Evolutionary conservation across 2,329 filamentous ascomycete genomes (phyloP), one percentile per base, ranked within the genome.

Genomic region (Claviceps sp.): DNA sequence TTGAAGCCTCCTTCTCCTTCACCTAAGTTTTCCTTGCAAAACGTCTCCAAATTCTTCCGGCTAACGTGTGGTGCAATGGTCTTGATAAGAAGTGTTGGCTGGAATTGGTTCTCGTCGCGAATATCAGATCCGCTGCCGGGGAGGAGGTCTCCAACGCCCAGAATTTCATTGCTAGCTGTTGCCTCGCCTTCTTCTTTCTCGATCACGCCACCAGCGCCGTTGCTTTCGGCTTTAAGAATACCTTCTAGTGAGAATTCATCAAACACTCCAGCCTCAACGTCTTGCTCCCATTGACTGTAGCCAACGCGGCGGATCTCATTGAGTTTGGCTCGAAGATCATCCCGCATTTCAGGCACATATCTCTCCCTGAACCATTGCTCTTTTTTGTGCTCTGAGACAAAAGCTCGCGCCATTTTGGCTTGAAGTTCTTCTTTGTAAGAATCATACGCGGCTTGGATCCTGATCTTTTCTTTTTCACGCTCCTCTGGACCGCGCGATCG

Each of bases 301-400:
- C 82, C 80, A 14, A 79, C 81, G 42, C 84, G 81, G 47, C 94
- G 85, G 63, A 87, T 89, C 47, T 89, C 85, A 66, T 85, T 85
- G 50, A 97, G 72, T 61, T 88, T 85, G 54, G 74, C 72, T 52
- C 85, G 83, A 61, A 96, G 81, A 2, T 78, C 76, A 58, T 90
- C 84, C 50, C 87, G 78, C 51, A 91, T 81, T 59, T 93, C 88
- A 1, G 88, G 80, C 34, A 94, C 84, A 61, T 98, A 98, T 64
- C 89, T 84, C 69, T 98, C 93, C 60, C 85, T 88, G 71, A 98
- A 98, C 93, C 93, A 98, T 65, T 98, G 91, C 66, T 98, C 93
- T 44, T 83, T 82, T 65, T 95, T 95, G 69, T 98, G 93, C 60
- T 89, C 85, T 48, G 85, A 81, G 43, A 98, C 93, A 65, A 98